Percentiles rank a stretch among this genome's conserved stretches.
These are phyloP conservation scores for Blepharisma undulans DNA, from an alignment of 169 alveolate species.

Conservation along the genomic window DNA sequence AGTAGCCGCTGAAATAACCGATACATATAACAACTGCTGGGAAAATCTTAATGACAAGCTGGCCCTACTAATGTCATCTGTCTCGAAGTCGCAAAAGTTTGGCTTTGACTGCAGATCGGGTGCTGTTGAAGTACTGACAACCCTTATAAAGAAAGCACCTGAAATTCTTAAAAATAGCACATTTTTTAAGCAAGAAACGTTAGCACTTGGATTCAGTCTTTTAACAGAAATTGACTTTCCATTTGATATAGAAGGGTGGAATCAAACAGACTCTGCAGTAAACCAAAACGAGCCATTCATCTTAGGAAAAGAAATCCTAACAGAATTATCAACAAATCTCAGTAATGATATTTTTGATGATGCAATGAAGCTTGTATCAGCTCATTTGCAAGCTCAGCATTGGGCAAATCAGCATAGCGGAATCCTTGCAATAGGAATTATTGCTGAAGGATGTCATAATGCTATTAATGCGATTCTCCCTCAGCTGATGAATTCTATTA, in stretches of 20 bases:
- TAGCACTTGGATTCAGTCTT: background rate
- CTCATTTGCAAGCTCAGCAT: background rate
- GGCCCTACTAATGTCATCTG: background rate
- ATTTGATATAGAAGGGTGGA: constrained; percentile 26
- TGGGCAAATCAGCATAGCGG: constrained; percentile 31
- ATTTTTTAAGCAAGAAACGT: background rate
- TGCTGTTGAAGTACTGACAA: background rate
- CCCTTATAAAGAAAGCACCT: background rate
- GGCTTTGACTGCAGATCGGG: background rate
- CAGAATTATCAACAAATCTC: background rate
- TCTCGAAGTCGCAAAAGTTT: background rate
- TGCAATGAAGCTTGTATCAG: background rate
- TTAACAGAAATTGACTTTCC: constrained; percentile 15
- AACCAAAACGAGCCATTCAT: background rate
- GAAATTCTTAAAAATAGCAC: background rate
- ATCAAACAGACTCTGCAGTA: background rate
- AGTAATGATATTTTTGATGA: background rate
- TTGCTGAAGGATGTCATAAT: constrained; percentile 14
- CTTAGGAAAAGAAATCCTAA: constrained; percentile 35
- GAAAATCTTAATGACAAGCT: background rate
- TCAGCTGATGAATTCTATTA: background rate
- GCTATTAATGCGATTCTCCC: background rate
- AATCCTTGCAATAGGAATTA: constrained; percentile 21
- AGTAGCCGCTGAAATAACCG: background rate
- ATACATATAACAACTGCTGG: background rate